Percentiles rank a stretch among this genome's conserved stretches.
phyloP scores from a whole-genome alignment of 768 basidiomycete species.

The Suillus clintonianus region DNA sequence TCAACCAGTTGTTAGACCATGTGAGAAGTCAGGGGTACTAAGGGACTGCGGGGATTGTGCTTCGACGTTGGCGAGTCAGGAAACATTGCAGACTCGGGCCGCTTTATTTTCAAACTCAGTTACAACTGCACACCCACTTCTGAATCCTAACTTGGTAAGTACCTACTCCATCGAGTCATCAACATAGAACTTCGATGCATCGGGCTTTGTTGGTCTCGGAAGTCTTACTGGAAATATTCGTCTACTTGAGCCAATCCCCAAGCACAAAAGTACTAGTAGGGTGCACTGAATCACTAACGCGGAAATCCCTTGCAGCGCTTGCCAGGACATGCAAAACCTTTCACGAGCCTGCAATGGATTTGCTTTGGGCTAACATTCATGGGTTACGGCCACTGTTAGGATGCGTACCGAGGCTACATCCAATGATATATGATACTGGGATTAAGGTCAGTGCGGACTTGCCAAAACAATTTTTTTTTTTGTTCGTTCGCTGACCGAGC shows the following conservation, averaged over 20 bases:
- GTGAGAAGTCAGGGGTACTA: too few species aligned
- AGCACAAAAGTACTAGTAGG: not conserved
- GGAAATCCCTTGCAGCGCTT: not conserved
- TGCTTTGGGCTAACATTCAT: not conserved
- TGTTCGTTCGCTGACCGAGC: not conserved
- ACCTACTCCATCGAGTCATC: not conserved
- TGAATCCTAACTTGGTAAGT: too few species aligned
- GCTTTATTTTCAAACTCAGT: too few species aligned
- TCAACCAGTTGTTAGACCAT: too few species aligned
- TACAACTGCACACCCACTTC: too few species aligned
- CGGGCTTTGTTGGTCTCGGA: not conserved
- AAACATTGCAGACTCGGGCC: too few species aligned
- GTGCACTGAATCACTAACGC: not conserved
- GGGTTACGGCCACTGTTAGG: not conserved
- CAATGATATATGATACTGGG: not conserved
- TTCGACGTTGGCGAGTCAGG: too few species aligned
- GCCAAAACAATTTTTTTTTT: not conserved
- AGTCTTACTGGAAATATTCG: not conserved
- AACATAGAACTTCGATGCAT: not conserved
- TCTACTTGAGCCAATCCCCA: not conserved
- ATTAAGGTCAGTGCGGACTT: not conserved
- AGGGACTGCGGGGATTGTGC: too few species aligned
- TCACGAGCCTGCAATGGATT: constrained; percentile 3
- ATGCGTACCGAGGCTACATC: not conserved
- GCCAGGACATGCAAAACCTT: constrained; percentile 8